Evolutionary conservation across 441 rosid genomes (phyloP).

Genomic region (Erysimum pusillum): DNA sequence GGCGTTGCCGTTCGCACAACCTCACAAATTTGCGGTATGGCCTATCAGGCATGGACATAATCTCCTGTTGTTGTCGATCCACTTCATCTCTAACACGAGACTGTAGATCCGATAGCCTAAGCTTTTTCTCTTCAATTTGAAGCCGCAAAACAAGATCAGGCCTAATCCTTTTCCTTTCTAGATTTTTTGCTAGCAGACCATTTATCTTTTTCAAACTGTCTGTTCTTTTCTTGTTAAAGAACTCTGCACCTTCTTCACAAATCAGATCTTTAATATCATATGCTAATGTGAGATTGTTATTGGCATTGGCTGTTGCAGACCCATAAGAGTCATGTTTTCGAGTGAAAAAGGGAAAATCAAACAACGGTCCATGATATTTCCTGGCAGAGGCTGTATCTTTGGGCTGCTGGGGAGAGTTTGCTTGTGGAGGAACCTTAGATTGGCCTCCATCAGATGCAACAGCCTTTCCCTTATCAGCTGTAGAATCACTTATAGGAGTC

Average conservation of each 20-base stretch:
- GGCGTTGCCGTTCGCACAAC: conserved; percentile 95
- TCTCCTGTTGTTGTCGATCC: conserved; percentile 97
- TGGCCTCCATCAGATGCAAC: conserved; percentile 77
- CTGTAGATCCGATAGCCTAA: conserved; percentile 82
- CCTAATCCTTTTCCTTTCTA: conserved; percentile 97
- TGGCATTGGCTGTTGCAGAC: conserved; percentile 75
- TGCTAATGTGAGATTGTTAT: conserved; percentile 85
- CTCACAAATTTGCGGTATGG: conserved; percentile 98
- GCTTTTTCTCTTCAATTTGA: conserved; percentile 98
- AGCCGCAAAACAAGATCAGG: conserved; percentile 98
- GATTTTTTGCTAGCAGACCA: conserved; percentile 82
- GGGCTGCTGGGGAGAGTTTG: conserved; percentile 66
- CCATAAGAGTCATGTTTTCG: conserved; percentile 95
- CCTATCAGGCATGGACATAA: conserved; percentile 99
- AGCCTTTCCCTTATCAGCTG: conserved; percentile 83
- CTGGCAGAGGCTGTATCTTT: conserved; percentile 85
- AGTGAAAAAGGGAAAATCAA: conserved; percentile 99
- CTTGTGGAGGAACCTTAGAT: conserved; percentile 76
- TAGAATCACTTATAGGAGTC: conserved; percentile 69
- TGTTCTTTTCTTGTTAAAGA: conserved; percentile 77
- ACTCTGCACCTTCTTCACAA: conserved; percentile 90
- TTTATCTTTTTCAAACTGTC: conserved; percentile 90
- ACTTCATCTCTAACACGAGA: conserved; percentile 94
- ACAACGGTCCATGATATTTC: conserved; percentile 98
- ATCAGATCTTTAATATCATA: conserved; percentile 97